These are phyloP conservation scores for Mycena olivaceomarginata DNA, from an alignment of 768 basidiomycete species.

Conservation along the genomic window DNA sequence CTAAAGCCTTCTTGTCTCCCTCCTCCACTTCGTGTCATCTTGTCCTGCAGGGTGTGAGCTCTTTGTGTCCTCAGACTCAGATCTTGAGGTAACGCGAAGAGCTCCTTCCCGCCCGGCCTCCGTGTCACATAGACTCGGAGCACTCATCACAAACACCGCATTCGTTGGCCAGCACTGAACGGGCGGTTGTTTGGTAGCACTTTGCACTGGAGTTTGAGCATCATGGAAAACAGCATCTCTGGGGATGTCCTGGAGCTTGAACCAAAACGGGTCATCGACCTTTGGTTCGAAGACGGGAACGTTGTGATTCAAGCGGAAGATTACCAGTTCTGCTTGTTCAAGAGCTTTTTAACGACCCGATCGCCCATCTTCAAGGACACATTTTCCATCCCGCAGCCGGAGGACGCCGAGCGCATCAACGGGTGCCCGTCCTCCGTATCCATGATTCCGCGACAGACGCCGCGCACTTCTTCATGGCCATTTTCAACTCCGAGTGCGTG, in stretches of 20 bases:
- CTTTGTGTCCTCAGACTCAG: background rate
- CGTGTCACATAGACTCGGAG: background rate
- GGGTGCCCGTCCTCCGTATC: conserved; percentile 41
- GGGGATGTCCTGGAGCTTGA: background rate
- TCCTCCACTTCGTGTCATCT: background rate
- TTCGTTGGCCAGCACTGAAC: too few species aligned
- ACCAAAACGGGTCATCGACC: conserved; percentile 29
- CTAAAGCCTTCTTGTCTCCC: too few species aligned
- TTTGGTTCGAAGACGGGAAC: conserved; percentile 53
- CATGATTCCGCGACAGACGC: conserved; percentile 42
- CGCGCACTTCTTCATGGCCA: conserved; percentile 43
- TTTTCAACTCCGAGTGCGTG: conserved; percentile 43
- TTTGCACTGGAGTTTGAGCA: background rate
- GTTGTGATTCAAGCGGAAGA: conserved; percentile 43
- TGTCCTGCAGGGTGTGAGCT: background rate
- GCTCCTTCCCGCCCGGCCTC: background rate
- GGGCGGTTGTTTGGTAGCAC: too few species aligned
- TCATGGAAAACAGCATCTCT: background rate
- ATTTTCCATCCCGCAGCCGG: conserved; percentile 44
- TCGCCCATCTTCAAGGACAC: conserved; percentile 47
- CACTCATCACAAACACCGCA: background rate
- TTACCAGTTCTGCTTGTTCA: conserved; percentile 40
- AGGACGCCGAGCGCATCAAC: conserved; percentile 38
- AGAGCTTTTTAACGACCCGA: conserved; percentile 34
- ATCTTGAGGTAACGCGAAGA: background rate